Evolutionary conservation across 495 filamentous ascomycete species (phyloP).

Genomic region (Evernia prunastri): DNA sequence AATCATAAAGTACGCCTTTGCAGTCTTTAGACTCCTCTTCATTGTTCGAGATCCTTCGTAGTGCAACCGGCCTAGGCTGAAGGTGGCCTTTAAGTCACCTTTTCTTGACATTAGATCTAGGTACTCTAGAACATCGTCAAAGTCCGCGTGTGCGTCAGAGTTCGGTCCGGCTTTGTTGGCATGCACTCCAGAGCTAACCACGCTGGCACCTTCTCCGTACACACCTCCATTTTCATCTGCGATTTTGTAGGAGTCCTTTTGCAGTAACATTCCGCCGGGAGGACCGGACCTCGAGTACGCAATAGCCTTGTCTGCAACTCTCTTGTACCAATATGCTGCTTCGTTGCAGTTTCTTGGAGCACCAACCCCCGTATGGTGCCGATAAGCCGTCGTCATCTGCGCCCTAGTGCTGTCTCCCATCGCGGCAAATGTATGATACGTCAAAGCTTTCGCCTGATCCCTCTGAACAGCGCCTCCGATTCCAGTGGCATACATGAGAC

Average conservation of each 20-base stretch:
- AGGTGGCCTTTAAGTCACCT: conserved; percentile 86
- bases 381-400: conserved; percentile 89
- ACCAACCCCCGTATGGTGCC: conserved; percentile 80
- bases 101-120: conserved; percentile 90
- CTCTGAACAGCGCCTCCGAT: conserved; percentile 73
- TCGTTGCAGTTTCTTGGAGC: conserved; percentile 79
- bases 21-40: conserved; percentile 62
- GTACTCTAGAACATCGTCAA: conserved; percentile 93
- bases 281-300: conserved; percentile 79
- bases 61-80: conserved; percentile 77
- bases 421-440: conserved; percentile 94
- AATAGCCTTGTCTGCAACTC: conserved; percentile 89
- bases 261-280: conserved; percentile 76
- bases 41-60: conserved; percentile 81
- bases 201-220: conserved; percentile 90
- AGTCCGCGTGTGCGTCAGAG: conserved; percentile 68
- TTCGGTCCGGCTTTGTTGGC: conserved; percentile 62
- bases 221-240: conserved; percentile 89
- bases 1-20: conserved; percentile 74
- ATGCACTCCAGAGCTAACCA: conserved; percentile 83
- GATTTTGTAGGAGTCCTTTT: conserved; percentile 62
- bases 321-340: conserved; percentile 82
- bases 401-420: conserved; percentile 74
- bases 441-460: conserved; percentile 85
- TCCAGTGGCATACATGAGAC: conserved; percentile 93